Evolutionary conservation across 2,329 filamentous ascomycete genomes (phyloP).

Genomic region (Teratosphaeria viscida): DNA sequence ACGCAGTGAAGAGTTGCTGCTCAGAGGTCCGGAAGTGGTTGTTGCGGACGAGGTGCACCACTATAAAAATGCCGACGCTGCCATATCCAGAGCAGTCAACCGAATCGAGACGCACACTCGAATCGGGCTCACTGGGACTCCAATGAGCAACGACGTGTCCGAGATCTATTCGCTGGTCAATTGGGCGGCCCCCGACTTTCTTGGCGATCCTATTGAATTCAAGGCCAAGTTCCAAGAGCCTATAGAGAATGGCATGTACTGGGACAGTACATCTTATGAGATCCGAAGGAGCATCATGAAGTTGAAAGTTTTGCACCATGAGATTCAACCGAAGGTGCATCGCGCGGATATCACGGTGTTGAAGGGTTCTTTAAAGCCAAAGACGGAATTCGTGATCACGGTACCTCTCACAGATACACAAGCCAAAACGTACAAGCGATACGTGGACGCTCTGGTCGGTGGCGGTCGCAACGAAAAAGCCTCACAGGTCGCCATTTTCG

Average conservation of each 20-base stretch:
- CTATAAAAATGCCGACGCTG: constrained; percentile 56
- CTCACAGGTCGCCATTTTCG: constrained; percentile 38
- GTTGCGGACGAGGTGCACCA: constrained; percentile 77
- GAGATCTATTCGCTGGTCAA: constrained; percentile 85
- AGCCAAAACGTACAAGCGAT: constrained; percentile 48
- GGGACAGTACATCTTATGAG: constrained; percentile 49
- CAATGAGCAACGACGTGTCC: constrained; percentile 69
- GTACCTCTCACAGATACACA: constrained; percentile 61
- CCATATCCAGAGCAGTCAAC: constrained; percentile 44
- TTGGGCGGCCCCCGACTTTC: constrained; percentile 72
- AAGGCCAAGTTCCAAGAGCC: constrained; percentile 57
- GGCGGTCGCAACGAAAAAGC: constrained; percentile 26
- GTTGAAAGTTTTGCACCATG: constrained; percentile 59
- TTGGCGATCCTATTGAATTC: constrained; percentile 62
- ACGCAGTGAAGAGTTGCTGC: constrained; percentile 39
- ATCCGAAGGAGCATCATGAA: constrained; percentile 53
- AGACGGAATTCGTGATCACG: constrained; percentile 72
- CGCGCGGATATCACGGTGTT: constrained; percentile 61
- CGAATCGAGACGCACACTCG: constrained; percentile 57
- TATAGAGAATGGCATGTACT: constrained; percentile 61
- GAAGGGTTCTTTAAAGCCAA: constrained; percentile 56
- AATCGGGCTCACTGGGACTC: constrained; percentile 79
- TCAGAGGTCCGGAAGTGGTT: constrained; percentile 57
- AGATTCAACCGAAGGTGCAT: constrained; percentile 68
- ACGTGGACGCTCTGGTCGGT: constrained; percentile 33